Conservation (phyloP, 2,329 filamentous ascomycete species). For the Fusarium floridanum region DNA sequence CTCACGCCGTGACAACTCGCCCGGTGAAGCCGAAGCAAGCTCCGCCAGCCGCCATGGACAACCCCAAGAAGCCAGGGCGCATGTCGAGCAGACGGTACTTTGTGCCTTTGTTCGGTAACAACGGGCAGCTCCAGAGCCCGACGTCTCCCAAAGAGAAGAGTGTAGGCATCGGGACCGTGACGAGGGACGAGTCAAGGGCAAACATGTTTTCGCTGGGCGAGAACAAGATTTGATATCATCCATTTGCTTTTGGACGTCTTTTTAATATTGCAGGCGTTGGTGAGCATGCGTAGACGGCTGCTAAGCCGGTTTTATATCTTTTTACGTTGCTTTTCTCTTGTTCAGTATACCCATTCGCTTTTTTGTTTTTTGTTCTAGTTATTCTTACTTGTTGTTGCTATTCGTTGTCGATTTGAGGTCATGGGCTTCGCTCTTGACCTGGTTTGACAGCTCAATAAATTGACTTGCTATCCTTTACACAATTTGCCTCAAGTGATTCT, state of each 20-base stretch:
- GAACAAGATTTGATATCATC: slow-evolving; percentile 33
- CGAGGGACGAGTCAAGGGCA: slow-evolving; percentile 24
- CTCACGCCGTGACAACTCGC: neutral
- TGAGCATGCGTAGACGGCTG: slow-evolving; percentile 3
- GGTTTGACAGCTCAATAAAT: neutral
- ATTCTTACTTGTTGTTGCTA: neutral
- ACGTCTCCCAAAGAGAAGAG: slow-evolving; percentile 22
- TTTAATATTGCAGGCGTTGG: neutral
- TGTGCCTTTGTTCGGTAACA: slow-evolving; percentile 32
- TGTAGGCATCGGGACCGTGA: slow-evolving; percentile 12
- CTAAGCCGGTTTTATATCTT: neutral
- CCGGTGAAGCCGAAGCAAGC: slow-evolving; percentile 5
- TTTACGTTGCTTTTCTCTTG: neutral
- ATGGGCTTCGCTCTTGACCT: neutral
- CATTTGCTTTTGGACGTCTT: neutral
- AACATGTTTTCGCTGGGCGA: slow-evolving; percentile 27
- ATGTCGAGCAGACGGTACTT: slow-evolving; percentile 34
- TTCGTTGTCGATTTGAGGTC: neutral
- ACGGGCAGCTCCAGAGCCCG: slow-evolving; percentile 28
- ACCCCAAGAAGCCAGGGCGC: slow-evolving; percentile 2
- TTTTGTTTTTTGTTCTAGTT: neutral
- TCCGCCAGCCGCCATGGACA: neutral
- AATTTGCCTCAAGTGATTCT: neutral
- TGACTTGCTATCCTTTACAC: neutral
- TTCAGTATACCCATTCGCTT: neutral